Conservation (phyloP, 2,329 filamentous ascomycete species). For the Aspergillus proliferans region DNA sequence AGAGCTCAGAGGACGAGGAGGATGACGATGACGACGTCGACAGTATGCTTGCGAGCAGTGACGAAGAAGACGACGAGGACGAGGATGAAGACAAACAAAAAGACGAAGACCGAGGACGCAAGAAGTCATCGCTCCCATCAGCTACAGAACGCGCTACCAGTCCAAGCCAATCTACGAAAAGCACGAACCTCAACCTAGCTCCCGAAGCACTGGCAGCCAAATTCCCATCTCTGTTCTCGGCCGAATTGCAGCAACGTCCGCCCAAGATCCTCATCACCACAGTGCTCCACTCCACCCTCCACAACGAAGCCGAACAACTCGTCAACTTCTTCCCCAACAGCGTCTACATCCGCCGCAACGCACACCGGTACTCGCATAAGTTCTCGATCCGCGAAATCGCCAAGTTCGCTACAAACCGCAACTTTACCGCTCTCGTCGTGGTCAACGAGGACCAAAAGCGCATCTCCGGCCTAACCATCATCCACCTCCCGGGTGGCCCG, state of each 20-base stretch:
- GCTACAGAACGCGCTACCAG: constrained; percentile 48
- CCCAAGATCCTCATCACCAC: constrained; percentile 94
- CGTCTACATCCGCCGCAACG: constrained; percentile 75
- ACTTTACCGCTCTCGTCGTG: constrained; percentile 77
- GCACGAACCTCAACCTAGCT: constrained; percentile 54
- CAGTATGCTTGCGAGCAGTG: constrained; percentile 66
- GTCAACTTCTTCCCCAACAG: constrained; percentile 74
- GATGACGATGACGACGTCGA: constrained; percentile 58
- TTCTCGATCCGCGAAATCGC: constrained; percentile 89
- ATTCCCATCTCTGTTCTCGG: constrained; percentile 55
- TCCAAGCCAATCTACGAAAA: constrained; percentile 49
- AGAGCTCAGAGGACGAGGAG: constrained; percentile 34
- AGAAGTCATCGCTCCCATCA: constrained; percentile 31
- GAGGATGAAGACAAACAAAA: constrained; percentile 42
- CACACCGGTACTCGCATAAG: constrained; percentile 78
- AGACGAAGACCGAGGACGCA: constrained; percentile 29
- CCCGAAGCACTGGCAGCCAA: constrained; percentile 56
- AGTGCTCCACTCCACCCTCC: constrained; percentile 78
- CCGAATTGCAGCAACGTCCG: constrained; percentile 43
- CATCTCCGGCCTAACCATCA: constrained; percentile 72
- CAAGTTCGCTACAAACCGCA: constrained; percentile 72
- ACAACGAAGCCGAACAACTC: constrained; percentile 72
- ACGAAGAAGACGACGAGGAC: constrained; percentile 38
- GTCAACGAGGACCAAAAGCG: constrained; percentile 85
- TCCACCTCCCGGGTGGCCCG: constrained; percentile 76